phyloP scores from a whole-genome alignment of 345 rosid genomes.

The Pistacia atlantica region DNA sequence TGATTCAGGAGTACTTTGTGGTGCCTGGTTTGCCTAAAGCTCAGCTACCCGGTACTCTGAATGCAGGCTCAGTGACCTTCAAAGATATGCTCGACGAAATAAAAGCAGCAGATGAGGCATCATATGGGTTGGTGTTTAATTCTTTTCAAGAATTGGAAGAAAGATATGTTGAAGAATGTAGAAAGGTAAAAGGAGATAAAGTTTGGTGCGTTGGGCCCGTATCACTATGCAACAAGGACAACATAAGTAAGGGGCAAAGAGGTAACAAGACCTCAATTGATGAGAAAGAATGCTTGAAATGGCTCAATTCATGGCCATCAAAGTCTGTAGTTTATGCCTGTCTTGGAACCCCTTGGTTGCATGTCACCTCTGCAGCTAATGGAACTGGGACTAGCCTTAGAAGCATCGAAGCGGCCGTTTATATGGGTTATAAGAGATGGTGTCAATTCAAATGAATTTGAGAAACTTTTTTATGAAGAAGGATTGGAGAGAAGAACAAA shows the following conservation, averaged over 20 bases:
- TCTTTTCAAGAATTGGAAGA: conserved; percentile 20
- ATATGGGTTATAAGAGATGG: conserved; percentile 12
- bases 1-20: conserved; percentile 9
- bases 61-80: not conserved
- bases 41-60: not conserved
- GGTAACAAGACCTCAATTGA: not conserved
- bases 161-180: not conserved
- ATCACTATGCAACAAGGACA: conserved; percentile 8
- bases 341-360: conserved; percentile 6
- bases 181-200: not conserved
- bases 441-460: not conserved
- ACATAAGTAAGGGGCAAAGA: conserved; percentile 4
- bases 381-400: not conserved
- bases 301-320: conserved; percentile 15
- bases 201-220: conserved; percentile 24
- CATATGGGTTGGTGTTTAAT: conserved; percentile 13
- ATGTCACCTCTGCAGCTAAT: not conserved
- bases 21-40: conserved; percentile 16
- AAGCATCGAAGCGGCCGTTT: conserved; percentile 9
- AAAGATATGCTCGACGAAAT: not conserved
- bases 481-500: not conserved
- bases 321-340: conserved; percentile 9
- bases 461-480: not conserved
- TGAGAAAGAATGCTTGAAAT: conserved; percentile 4
- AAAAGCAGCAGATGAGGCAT: not conserved